Evolutionary conservation across 495 filamentous ascomycete species (phyloP).

Genomic region (Aspergillus cristatus): DNA sequence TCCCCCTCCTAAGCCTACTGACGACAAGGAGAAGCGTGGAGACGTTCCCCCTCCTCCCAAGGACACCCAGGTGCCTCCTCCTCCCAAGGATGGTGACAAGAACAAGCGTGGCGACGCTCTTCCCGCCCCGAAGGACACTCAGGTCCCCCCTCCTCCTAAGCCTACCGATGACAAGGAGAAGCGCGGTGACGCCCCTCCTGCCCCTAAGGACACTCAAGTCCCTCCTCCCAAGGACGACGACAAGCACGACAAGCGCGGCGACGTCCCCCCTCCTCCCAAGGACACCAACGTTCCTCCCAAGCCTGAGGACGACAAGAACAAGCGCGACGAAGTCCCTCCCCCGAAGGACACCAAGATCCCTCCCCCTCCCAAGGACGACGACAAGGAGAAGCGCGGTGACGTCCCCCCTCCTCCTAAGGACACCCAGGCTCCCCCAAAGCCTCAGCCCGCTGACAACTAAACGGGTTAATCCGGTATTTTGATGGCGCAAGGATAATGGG

Average conservation of each 20-base stretch:
- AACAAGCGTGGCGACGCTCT: not conserved
- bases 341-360: slow-evolving; percentile 1
- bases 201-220: not conserved
- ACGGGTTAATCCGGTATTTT: no score
- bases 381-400: slow-evolving; percentile 6
- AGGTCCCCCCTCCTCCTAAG: not conserved
- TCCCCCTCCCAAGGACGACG: slow-evolving; percentile 4
- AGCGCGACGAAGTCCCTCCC: no score
- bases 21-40: not conserved
- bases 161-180: not conserved
- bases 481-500: no score
- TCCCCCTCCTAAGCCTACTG: not conserved
- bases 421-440: not conserved
- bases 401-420: slow-evolving; percentile 1
- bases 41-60: not conserved
- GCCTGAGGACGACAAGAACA: not conserved
- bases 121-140: not conserved
- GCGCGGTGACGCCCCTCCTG: not conserved
- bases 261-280: not conserved
- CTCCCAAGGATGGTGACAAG: not conserved
- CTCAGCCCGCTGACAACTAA: no score
- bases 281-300: not conserved
- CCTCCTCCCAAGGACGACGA: not conserved
- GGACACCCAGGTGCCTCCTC: not conserved
- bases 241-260: not conserved